phyloP scores from a whole-genome alignment of 169 alveolate species.

The Sarcocystis neurona region DNA sequence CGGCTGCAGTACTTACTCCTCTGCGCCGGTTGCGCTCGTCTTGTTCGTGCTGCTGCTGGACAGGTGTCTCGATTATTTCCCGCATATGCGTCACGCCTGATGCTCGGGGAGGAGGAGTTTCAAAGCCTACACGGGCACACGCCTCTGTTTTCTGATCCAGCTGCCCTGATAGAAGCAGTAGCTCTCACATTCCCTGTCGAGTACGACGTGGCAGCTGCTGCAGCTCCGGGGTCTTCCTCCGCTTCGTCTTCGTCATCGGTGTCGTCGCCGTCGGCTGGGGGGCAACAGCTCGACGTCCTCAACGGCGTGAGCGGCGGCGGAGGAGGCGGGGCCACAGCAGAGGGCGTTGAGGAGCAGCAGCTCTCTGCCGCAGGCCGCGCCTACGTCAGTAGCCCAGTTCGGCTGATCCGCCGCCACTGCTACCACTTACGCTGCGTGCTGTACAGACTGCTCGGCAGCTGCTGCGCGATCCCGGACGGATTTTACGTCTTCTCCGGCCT shows the following conservation, averaged over 20 bases:
- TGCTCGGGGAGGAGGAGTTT: constrained; percentile 23
- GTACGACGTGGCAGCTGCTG: no score
- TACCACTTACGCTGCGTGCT: constrained; percentile 46
- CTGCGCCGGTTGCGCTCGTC: no score
- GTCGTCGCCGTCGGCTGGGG: background rate
- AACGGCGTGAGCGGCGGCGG: background rate
- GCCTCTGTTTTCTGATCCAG: background rate
- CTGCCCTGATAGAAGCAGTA: constrained; percentile 17
- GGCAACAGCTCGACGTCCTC: background rate
- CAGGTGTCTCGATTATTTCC: no score
- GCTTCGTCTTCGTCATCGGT: background rate
- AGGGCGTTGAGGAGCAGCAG: no score
- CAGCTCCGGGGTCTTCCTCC: background rate
- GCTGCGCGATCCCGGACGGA: constrained; percentile 34
- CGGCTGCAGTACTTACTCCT: no score
- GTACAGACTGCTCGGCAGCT: constrained; percentile 36
- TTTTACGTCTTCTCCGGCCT: constrained; percentile 18
- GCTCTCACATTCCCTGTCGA: constrained; percentile 38
- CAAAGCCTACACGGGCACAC: constrained; percentile 27
- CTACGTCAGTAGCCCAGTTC: constrained; percentile 9
- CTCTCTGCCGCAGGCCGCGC: background rate
- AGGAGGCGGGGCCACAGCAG: background rate
- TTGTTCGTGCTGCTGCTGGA: no score
- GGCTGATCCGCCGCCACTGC: constrained; percentile 44
- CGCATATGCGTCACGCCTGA: background rate